Conservation (phyloP, 192 early-diverging fungal species). For the Pilaira anomala region DNA sequence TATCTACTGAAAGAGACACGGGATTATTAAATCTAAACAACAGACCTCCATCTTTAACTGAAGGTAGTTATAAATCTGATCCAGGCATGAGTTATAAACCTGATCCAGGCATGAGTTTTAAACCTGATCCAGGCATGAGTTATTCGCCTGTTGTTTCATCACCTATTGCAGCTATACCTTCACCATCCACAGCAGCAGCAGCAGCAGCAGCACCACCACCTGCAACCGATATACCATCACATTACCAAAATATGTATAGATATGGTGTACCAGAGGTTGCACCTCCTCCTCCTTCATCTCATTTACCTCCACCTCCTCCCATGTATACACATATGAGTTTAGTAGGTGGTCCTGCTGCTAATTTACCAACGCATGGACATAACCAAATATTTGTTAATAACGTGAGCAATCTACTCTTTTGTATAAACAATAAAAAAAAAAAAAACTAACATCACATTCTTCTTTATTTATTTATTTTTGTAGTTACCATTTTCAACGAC, state of each 20-base stretch:
- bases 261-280: background rate
- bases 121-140: background rate
- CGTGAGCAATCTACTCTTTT: no score
- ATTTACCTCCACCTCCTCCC: slow-evolving; percentile 1
- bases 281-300: slow-evolving; percentile 5
- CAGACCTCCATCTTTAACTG: background rate
- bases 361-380: slow-evolving; percentile 27
- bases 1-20: no score
- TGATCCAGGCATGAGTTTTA: background rate
- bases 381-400: slow-evolving; percentile 46
- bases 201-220: background rate
- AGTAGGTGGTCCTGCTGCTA: slow-evolving; percentile 31
- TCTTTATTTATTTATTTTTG: background rate
- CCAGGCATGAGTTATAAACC: background rate
- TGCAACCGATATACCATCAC: background rate
- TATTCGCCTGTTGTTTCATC: background rate
- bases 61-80: no score
- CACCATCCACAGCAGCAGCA: background rate
- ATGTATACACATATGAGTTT: slow-evolving; percentile 19
- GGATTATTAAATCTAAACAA: background rate
- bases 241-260: background rate
- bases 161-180: background rate
- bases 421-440: background rate
- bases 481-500: slow-evolving; percentile 59
- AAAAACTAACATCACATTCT: background rate